Conservation (phyloP, 345 rosid species). For the Ricinus communis region DNA sequence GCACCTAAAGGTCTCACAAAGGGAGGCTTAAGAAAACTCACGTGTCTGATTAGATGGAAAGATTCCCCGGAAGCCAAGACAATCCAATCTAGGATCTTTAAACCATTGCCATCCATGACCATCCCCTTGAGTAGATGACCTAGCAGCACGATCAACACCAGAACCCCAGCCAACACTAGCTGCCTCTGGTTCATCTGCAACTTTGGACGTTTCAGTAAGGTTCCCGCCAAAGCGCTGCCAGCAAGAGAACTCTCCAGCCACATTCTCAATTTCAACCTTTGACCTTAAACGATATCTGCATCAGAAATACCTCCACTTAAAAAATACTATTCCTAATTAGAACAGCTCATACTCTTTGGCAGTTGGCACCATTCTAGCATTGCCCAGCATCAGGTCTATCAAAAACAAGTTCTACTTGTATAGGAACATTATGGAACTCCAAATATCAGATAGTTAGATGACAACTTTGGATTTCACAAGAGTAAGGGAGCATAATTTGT, state of each 20-base stretch:
- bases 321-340: too few relatives aligned
- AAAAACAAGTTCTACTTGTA: too few relatives aligned
- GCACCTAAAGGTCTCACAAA: background rate
- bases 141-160: conserved; percentile 49
- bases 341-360: too few relatives aligned
- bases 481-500: too few relatives aligned
- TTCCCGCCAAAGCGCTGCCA: conserved; percentile 76
- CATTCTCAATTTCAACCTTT: conserved; percentile 81
- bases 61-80: conserved; percentile 78
- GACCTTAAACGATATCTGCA: conserved; percentile 80
- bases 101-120: conserved; percentile 80
- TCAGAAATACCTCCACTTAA: background rate
- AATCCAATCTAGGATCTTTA: conserved; percentile 77
- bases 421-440: background rate
- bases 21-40: conserved; percentile 31
- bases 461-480: too few relatives aligned
- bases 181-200: conserved; percentile 57
- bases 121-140: conserved; percentile 57
- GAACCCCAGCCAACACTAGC: conserved; percentile 73
- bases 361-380: too few relatives aligned
- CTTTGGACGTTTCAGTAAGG: conserved; percentile 37
- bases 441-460: background rate
- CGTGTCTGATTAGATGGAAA: conserved; percentile 60
- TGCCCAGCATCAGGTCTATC: too few relatives aligned
- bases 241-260: conserved; percentile 63